Base-by-base conservation (phyloP, 495 filamentous ascomycete species). In the Lentithecium fluviatile region DNA sequence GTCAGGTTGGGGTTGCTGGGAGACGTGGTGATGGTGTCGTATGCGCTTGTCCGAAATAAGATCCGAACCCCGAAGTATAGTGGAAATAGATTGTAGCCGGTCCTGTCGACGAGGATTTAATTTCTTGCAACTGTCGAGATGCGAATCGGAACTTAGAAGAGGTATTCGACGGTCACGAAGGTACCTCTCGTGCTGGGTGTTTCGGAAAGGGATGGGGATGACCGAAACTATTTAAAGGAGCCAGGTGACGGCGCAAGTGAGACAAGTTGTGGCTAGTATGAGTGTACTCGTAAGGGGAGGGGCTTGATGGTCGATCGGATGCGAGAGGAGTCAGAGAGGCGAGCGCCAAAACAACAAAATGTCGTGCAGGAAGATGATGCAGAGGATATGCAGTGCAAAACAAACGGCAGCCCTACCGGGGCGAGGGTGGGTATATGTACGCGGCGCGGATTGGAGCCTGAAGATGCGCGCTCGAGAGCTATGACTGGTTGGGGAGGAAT, bases 201-300 rank as follows among this genome's bases (percentile, higher is more conserved):
- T 2, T 32, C 17, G 46, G 15, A 32, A 40, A 42, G 32, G 51
- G 1, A 25, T n/a, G 17, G 23, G 55, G 43, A 25, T 45, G 38
- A 50, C 47, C 15, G 46, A 43, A 45, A 56, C 32, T 47, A 38
- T 56, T 52, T 56, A 60, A 51, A 37, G 52, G 53, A 51, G 50
- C n/a, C 57, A 66, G 63, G 57, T 66, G 63, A 66, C 63, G 52
- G 57, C 49, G 49, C 32, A 50, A 47, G 21, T 66, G 57, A 66
- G 52, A 66, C 63, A 66, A 52, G 37, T 52, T 47, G 55, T 52
- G 29, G 55, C 32, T 40, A 45, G 52, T 52, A 46, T 45, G 43
- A 37, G 37, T 17, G 50, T 29, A 40, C 36, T 36, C 34, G 49
- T 20, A 58, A 55, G 45, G 24, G 45, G 40, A 43, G 38, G 38